Evolutionary conservation across 495 filamentous ascomycete genomes (phyloP).

Genomic region (Penicillium herquei): DNA sequence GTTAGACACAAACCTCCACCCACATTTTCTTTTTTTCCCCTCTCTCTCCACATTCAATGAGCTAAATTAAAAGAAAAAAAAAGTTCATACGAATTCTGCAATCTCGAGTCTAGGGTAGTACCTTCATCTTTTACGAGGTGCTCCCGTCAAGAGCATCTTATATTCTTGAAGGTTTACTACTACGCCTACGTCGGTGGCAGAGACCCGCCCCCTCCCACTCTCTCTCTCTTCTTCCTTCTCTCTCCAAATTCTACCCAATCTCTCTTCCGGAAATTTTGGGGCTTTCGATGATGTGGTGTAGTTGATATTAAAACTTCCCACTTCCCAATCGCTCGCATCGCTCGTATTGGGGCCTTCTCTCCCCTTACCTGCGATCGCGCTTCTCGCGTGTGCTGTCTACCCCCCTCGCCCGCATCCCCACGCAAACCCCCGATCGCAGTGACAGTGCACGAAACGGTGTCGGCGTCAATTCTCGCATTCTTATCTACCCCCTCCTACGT

Average conservation of each 20-base stretch:
- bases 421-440: slow-evolving; percentile 33
- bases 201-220: slow-evolving; percentile 5
- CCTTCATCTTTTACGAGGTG: too few relatives aligned
- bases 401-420: slow-evolving; percentile 30
- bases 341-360: slow-evolving; percentile 10
- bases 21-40: neutral
- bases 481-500: neutral
- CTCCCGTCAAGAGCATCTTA: neutral
- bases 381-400: slow-evolving; percentile 25
- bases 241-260: neutral
- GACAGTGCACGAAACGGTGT: slow-evolving; percentile 25
- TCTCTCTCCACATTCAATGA: neutral
- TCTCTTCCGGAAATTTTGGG: neutral
- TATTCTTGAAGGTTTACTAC: neutral
- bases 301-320: slow-evolving; percentile 15
- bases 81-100: too few relatives aligned
- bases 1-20: neutral
- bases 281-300: slow-evolving; percentile 31
- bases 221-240: too few relatives aligned
- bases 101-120: too few relatives aligned
- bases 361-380: slow-evolving; percentile 26
- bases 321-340: slow-evolving; percentile 26
- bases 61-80: neutral
- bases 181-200: slow-evolving; percentile 7
- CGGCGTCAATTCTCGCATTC: slow-evolving; percentile 12